Base-by-base conservation (phyloP, 352 stramenopile genomes). In the Pythium sukuiense region DNA sequence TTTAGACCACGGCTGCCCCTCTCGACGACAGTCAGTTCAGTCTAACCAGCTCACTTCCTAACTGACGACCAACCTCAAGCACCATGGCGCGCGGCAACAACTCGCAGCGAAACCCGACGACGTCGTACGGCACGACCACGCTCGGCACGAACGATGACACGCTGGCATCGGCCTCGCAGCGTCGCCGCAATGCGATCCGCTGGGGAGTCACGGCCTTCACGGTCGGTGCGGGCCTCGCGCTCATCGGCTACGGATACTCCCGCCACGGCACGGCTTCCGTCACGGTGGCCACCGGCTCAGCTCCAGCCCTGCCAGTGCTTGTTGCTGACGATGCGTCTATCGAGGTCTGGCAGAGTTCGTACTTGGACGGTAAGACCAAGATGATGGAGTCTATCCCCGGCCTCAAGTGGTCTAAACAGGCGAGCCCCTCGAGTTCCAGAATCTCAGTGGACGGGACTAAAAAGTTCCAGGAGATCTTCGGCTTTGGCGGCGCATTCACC, bases 401-500 rank as follows among this genome's bases (percentile, higher is more conserved):
- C 0, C 68, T 93, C 13, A 74, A 77, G 65, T 89, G 82, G 79
- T 70, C 69, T 26, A 73, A 70, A 33, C 55, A 48, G 6, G 20
- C 32, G 32, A 45, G 20, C 1, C 27, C 46, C 16, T 88, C 81
- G 11, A 75, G 70, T 37, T 55, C 48, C 48, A 55, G 27, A 35
- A 84, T 95, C 67, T 12, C 33, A 1, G 74, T 95, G 27, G 83
- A 95, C 55, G 67, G 70, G 24, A 61, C 69, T 20, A 76, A 76
- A 14, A 70, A 77, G 56, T 92, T 76, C 70, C 87, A 95, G 68
- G 79, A 89, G 65, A 92, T 95, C 33, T 75, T 91, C 55, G 93
- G 93, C 43, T 98, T 98, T 73, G 90, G 93, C 24, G 93, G 92
- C 16, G 92, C 93, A 0, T 98, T 98, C 65, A 98, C 93, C 3